These are phyloP conservation scores for Xeromyces bisporus DNA, from an alignment of 495 filamentous ascomycete species.

Conservation along the genomic window DNA sequence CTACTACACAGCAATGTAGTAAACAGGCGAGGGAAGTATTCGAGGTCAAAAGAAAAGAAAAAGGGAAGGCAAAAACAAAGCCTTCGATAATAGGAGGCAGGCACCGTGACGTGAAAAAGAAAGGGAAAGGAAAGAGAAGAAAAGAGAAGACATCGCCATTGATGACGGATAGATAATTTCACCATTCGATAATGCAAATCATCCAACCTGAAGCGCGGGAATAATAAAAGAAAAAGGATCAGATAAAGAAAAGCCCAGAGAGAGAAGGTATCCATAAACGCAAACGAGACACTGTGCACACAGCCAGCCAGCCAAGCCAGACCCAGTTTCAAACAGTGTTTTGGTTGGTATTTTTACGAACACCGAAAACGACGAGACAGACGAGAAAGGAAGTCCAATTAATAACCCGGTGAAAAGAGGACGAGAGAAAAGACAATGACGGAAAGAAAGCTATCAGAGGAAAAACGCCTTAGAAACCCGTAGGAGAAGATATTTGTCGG, in stretches of 20 bases:
- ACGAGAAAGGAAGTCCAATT: not conserved
- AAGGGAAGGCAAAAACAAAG: too few species aligned
- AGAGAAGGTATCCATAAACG: too few species aligned
- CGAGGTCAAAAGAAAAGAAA: too few species aligned
- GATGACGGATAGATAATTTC: too few species aligned
- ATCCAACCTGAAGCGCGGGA: constrained; percentile 4
- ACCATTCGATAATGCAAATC: not conserved
- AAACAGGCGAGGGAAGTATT: too few species aligned
- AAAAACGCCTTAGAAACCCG: constrained; percentile 19
- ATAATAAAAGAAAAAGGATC: constrained; percentile 1
- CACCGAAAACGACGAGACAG: not conserved
- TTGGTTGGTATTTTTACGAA: not conserved
- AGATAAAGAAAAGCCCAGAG: not conserved
- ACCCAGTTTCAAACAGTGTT: not conserved
- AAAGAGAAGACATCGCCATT: not conserved
- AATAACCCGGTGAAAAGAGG: too few species aligned
- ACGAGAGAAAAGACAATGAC: not conserved
- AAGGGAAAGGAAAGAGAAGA: not conserved
- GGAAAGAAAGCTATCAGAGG: constrained; percentile 1
- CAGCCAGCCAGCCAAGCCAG: not conserved
- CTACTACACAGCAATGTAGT: too few species aligned
- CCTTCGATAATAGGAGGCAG: too few species aligned
- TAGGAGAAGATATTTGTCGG: constrained; percentile 25
- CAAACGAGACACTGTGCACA: not conserved
- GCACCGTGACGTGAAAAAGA: not conserved